Base-by-base conservation (phyloP, 495 filamentous ascomycete genomes). In the Penicillium goetzii region DNA sequence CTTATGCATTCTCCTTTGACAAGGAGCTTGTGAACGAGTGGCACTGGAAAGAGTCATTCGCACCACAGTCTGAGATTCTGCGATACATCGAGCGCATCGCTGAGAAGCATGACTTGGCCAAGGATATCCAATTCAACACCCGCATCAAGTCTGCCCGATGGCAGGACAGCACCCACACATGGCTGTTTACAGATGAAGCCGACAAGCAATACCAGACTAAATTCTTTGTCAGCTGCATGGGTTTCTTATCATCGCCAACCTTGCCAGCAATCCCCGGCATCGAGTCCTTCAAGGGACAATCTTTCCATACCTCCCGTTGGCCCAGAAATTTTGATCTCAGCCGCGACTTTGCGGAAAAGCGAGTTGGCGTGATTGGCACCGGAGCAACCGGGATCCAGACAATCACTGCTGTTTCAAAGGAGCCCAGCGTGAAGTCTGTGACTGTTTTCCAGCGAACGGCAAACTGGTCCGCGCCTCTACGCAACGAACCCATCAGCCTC, bases 391-490 rank as follows among this genome's bases (percentile, higher is more conserved):
- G 80, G 14, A 75, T 85, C 25, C 83, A 86, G 57, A 71, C 76
- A 40, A 76, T 73, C 33, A 64, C 73, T 7, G 69, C 69, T 28
- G 52, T 69, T 2, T 58, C 68, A 15, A 70, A 70, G n/a, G 64
- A 70, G 17, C 59, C 59, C 10, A 66, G 36, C 21, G 40, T 70
- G n/a, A 41, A 58, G 38, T 70, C 64, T 12, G 21, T 81, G 32
- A 80, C 75, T 1, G 79, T 84, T 19, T 82, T 82, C 60, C 81
- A 84, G 61, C 69, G 83, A 10, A 82, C 80, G 0, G 78, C 84
- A 11, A 85, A 84, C 64, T 76, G 67, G 67, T 70, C 67, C 7
- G 67, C 67, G 1, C 67, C 67, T 1, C 81, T 86, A 73, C 70
- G 72, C 5, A 82, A 85, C 63, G 61, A 72, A 14, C 26, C 70